Conservation (phyloP, 2,329 filamentous ascomycete genomes). For the Ceratocystis lukuohia region DNA sequence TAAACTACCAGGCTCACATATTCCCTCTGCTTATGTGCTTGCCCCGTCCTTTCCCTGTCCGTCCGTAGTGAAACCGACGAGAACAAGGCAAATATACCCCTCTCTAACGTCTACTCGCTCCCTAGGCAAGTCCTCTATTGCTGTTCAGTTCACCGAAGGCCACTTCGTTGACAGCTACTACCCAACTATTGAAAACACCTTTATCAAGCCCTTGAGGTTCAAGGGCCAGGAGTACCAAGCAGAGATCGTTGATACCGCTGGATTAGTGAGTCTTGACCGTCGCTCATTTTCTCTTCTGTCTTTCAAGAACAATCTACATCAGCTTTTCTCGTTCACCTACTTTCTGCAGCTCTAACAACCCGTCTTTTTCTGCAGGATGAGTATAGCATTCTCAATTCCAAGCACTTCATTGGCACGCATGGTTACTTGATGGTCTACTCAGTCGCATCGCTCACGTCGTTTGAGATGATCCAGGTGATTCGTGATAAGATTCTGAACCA, state of each 20-base stretch:
- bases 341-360: background rate
- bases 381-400: constrained; percentile 95
- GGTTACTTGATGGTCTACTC: constrained; percentile 98
- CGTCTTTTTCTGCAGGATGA: constrained; percentile 53
- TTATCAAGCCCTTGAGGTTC: constrained; percentile 86
- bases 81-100: background rate
- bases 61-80: background rate
- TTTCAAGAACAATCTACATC: background rate
- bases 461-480: constrained; percentile 95
- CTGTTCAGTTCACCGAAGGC: constrained; percentile 91
- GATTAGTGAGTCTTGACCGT: constrained; percentile 50
- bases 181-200: constrained; percentile 97
- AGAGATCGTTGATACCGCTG: constrained; percentile 96
- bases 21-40: background rate
- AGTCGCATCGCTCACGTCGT: constrained; percentile 84
- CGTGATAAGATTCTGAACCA: constrained; percentile 96
- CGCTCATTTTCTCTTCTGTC: background rate
- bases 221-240: constrained; percentile 89
- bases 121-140: constrained; percentile 89
- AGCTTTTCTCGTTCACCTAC: background rate
- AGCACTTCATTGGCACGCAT: constrained; percentile 98
- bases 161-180: constrained; percentile 99
- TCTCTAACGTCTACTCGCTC: background rate
- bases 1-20: background rate
- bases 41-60: background rate